Percentiles rank a stretch among this genome's conserved stretches.
Conservation (phyloP, 768 basidiomycete genomes). For the Ramaria sp. region DNA sequence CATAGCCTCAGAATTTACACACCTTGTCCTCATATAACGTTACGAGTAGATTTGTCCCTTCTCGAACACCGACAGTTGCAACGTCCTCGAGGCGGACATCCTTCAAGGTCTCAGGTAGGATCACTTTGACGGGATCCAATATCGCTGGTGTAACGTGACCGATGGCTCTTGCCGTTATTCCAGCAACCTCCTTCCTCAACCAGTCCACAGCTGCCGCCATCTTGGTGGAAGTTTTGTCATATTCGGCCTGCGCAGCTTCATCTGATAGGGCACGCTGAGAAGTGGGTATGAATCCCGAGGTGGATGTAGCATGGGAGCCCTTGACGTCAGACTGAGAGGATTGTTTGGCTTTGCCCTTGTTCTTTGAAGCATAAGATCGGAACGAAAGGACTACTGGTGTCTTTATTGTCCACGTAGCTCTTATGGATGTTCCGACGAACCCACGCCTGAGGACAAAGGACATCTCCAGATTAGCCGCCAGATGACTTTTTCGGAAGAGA, state of each 20-base stretch:
- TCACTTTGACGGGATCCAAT: conserved; percentile 58
- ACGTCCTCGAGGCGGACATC: conserved; percentile 50
- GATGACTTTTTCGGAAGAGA: background rate
- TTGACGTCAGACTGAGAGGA: background rate
- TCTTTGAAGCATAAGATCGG: conserved; percentile 7
- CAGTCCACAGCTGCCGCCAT: conserved; percentile 62
- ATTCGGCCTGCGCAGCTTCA: conserved; percentile 45
- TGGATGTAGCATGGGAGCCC: conserved; percentile 24
- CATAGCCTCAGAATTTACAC: conserved; percentile 18
- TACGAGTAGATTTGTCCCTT: conserved; percentile 62
- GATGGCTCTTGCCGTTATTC: conserved; percentile 55
- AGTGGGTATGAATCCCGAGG: conserved; percentile 52
- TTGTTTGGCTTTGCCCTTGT: conserved; percentile 1
- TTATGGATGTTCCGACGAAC: background rate
- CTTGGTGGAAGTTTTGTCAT: conserved; percentile 47
- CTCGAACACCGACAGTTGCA: conserved; percentile 71
- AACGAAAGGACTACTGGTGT: background rate
- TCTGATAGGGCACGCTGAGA: conserved; percentile 53
- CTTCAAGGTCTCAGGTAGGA: conserved; percentile 27
- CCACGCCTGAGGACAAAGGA: background rate
- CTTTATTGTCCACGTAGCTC: background rate
- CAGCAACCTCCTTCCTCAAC: conserved; percentile 70
- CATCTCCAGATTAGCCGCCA: background rate
- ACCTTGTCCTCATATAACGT: conserved; percentile 76
- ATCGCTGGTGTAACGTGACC: conserved; percentile 70